These are phyloP conservation scores for Hypsizygus marmoreus DNA, from an alignment of 768 basidiomycete species.

Conservation along the genomic window DNA sequence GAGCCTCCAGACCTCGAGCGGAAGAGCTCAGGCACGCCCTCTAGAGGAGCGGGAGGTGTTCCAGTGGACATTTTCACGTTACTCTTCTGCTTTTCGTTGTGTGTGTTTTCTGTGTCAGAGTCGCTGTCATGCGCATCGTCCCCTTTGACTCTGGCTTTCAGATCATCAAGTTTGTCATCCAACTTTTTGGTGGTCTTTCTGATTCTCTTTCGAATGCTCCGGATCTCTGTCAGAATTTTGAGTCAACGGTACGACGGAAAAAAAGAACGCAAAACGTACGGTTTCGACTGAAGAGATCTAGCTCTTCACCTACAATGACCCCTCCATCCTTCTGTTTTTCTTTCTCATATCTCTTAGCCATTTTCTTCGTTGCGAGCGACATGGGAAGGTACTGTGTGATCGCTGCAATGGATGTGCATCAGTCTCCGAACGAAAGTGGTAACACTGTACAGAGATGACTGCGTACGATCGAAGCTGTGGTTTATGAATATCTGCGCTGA, in stretches of 20 bases:
- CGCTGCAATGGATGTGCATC: conserved; percentile 31
- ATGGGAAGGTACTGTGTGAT: conserved; percentile 59
- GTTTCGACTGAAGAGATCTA: conserved; percentile 38
- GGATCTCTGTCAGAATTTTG: conserved; percentile 26
- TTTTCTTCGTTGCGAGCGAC: conserved; percentile 61
- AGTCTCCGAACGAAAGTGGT: background rate
- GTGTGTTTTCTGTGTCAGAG: background rate
- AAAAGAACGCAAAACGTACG: conserved; percentile 23
- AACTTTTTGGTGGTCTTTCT: conserved; percentile 22
- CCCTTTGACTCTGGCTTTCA: conserved; percentile 30
- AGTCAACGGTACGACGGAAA: background rate
- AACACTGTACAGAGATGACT: too few species aligned
- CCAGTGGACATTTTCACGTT: background rate
- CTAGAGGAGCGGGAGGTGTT: background rate
- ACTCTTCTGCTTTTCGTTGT: too few species aligned
- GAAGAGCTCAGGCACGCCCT: conserved; percentile 8
- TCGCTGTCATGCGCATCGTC: conserved; percentile 21
- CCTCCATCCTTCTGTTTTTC: conserved; percentile 27
- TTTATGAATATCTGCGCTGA: conserved; percentile 39
- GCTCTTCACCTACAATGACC: conserved; percentile 25
- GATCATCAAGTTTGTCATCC: conserved; percentile 30
- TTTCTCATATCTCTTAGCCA: conserved; percentile 43
- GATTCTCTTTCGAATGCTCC: conserved; percentile 32
- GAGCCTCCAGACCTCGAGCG: conserved; percentile 6
- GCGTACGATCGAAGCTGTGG: conserved; percentile 43